phyloP scores from a whole-genome alignment of 176 grass and related monocot genomes.

The Oropetium thomaeum region DNA sequence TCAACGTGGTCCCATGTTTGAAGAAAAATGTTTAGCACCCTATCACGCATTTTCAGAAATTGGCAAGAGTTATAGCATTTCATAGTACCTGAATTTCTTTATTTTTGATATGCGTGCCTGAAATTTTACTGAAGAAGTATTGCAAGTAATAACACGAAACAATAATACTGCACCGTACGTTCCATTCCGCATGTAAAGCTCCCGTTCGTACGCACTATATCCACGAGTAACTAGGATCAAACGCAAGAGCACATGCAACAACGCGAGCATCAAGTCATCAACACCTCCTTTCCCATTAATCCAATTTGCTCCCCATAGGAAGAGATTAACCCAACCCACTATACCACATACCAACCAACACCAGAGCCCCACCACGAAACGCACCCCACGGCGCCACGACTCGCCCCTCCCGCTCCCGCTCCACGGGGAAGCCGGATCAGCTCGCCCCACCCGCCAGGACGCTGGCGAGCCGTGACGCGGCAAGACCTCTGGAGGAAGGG shows the following conservation, averaged over 20 bases:
- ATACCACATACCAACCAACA: background rate
- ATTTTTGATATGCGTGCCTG: background rate
- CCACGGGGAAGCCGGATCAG: background rate
- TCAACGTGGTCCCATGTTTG: background rate
- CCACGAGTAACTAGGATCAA: background rate
- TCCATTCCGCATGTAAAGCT: background rate
- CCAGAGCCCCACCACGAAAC: background rate
- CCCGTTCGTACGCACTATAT: background rate
- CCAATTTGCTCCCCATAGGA: background rate
- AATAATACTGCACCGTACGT: background rate
- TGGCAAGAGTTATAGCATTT: background rate
- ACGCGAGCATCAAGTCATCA: background rate
- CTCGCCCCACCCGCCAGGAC: background rate
- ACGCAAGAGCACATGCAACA: background rate
- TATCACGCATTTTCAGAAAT: background rate
- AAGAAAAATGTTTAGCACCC: background rate
- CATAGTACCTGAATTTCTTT: background rate
- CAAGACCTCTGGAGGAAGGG: background rate
- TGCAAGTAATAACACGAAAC: background rate
- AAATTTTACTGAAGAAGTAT: background rate
- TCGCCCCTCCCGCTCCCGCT: background rate
- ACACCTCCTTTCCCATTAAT: background rate
- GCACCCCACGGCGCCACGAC: background rate
- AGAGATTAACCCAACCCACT: background rate
- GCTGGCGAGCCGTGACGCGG: background rate